These are phyloP conservation scores for Arctostaphylos glauca DNA, from an alignment of 148 eudicot genomes.

Conservation along the genomic window DNA sequence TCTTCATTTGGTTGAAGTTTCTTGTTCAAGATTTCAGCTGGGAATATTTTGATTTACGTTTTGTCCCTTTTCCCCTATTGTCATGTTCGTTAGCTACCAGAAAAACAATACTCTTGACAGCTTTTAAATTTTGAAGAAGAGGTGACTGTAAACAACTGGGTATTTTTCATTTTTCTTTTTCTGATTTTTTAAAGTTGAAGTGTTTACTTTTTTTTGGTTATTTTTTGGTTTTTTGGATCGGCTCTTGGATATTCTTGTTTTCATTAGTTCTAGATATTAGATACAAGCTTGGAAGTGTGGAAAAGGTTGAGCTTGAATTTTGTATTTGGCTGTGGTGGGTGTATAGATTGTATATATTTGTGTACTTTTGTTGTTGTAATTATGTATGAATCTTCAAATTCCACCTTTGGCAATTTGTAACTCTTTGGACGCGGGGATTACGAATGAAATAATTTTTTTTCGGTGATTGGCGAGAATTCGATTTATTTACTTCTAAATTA, in stretches of 20 bases:
- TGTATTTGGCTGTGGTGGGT: neutral
- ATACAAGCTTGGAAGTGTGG: neutral
- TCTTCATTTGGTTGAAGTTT: neutral
- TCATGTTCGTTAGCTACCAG: neutral
- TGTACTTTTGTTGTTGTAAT: neutral
- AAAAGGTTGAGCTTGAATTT: neutral
- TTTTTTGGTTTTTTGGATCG: neutral
- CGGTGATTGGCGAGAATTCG: neutral
- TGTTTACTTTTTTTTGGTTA: neutral
- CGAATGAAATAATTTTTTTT: neutral
- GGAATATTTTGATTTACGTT: neutral
- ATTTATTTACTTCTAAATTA: neutral
- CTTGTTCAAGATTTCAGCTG: neutral
- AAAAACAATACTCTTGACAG: neutral
- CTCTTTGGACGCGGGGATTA: neutral
- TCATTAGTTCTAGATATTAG: neutral
- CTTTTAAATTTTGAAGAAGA: neutral
- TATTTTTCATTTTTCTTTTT: neutral
- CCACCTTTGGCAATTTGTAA: neutral
- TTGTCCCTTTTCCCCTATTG: neutral
- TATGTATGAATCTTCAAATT: neutral
- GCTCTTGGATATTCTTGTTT: slow-evolving; percentile 4
- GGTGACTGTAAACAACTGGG: neutral
- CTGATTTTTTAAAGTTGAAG: neutral
- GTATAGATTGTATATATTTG: neutral